phyloP scores from a whole-genome alignment of 1,139 yeast species.

The Spathaspora sp. region DNA sequence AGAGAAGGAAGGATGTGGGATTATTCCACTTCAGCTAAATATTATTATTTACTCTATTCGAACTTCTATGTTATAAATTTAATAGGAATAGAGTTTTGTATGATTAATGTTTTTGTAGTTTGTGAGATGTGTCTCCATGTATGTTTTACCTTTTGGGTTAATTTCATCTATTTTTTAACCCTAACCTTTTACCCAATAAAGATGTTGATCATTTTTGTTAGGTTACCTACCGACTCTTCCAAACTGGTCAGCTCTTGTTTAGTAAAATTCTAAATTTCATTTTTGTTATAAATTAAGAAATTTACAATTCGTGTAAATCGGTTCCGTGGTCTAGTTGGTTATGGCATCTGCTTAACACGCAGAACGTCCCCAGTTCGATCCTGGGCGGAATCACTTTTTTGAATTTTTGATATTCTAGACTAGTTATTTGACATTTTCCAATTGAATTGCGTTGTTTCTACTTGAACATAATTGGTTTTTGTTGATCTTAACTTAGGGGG shows the following conservation, averaged over 20 bases:
- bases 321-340: constrained; percentile 94
- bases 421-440: not conserved
- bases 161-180: no score
- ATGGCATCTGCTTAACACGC: constrained; percentile 99
- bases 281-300: no score
- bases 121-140: not conserved
- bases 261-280: not conserved
- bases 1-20: constrained; percentile 1
- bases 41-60: not conserved
- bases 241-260: no score
- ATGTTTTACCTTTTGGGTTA: no score
- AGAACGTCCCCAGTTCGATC: constrained; percentile 99
- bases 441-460: not conserved
- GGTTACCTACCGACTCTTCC: no score
- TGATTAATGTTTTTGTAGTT: not conserved
- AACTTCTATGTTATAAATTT: not conserved
- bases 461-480: not conserved
- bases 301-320: no score
- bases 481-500: not conserved
- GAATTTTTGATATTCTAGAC: not conserved
- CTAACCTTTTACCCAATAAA: no score
- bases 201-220: no score
- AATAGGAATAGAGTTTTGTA: not conserved
- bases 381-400: constrained; percentile 88
- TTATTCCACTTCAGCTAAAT: not conserved